phyloP scores from a whole-genome alignment of 352 stramenopile species.

The Globisporangium camurandrum region DNA sequence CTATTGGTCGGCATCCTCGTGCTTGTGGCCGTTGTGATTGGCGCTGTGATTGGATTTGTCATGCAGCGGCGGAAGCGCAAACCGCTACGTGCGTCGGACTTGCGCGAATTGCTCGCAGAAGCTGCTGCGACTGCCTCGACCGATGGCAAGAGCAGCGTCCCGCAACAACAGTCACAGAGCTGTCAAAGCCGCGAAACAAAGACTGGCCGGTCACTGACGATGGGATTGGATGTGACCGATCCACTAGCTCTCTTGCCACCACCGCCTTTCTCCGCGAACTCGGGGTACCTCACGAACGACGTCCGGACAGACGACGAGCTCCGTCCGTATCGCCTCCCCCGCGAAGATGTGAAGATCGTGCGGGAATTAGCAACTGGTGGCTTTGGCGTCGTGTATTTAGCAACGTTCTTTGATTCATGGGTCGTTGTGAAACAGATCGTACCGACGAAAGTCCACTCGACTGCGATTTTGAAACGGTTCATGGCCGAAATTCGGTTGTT shows the following conservation, averaged over 20 bases:
- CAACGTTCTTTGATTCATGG: slow-evolving; percentile 18
- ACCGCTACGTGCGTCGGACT: slow-evolving; percentile 1
- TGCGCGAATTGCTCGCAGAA: slow-evolving; percentile 7
- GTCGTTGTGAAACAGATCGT: slow-evolving; percentile 44
- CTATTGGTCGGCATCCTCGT: slow-evolving; percentile 16
- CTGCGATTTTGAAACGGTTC: slow-evolving; percentile 22
- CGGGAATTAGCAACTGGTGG: slow-evolving; percentile 39
- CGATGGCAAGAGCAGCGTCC: slow-evolving; percentile 6
- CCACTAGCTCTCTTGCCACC: slow-evolving; percentile 9
- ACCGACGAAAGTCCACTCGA: slow-evolving; percentile 18
- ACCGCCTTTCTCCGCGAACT: not conserved
- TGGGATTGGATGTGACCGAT: slow-evolving; percentile 4
- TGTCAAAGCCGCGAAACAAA: slow-evolving; percentile 20
- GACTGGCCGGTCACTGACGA: not conserved
- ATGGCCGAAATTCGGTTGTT: slow-evolving; percentile 66
- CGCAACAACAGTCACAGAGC: not conserved
- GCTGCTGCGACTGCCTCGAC: slow-evolving; percentile 1
- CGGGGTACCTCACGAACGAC: slow-evolving; percentile 41
- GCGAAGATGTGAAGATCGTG: slow-evolving; percentile 37
- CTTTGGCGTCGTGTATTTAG: slow-evolving; percentile 54
- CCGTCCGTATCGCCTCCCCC: slow-evolving; percentile 35
- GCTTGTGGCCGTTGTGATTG: slow-evolving; percentile 15
- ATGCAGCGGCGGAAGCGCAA: slow-evolving; percentile 14
- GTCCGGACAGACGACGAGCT: slow-evolving; percentile 60
- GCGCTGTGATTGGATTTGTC: slow-evolving; percentile 12